Conservation (phyloP, 2,329 filamentous ascomycete species). For the Talaromyces sp. region DNA sequence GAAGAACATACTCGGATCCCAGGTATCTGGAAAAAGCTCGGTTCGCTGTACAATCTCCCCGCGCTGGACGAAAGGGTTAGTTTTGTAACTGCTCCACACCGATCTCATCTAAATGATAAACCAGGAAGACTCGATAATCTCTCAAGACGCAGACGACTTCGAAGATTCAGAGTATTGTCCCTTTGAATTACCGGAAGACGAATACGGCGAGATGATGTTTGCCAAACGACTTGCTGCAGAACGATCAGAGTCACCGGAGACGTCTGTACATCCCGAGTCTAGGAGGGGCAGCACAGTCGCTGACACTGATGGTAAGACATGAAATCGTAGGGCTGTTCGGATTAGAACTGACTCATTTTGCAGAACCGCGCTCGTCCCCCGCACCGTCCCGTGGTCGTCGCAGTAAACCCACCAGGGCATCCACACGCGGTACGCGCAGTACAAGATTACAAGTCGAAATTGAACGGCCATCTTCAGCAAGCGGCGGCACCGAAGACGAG, state of each 20-base stretch:
- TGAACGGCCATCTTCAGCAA: slow-evolving; percentile 29
- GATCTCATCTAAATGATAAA: slow-evolving; percentile 7
- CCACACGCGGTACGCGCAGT: slow-evolving; percentile 36
- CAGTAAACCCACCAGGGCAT: slow-evolving; percentile 31
- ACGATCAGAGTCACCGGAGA: slow-evolving; percentile 41
- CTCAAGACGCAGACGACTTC: slow-evolving; percentile 47
- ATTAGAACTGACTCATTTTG: background rate
- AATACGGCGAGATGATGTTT: slow-evolving; percentile 50
- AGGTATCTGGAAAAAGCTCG: slow-evolving; percentile 86
- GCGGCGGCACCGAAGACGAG: slow-evolving; percentile 36
- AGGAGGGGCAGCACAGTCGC: slow-evolving; percentile 45
- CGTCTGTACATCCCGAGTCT: slow-evolving; percentile 35
- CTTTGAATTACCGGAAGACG: slow-evolving; percentile 59
- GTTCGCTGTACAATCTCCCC: slow-evolving; percentile 77
- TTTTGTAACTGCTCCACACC: background rate
- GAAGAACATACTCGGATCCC: slow-evolving; percentile 78
- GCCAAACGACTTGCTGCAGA: slow-evolving; percentile 44
- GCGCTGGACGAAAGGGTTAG: slow-evolving; percentile 77
- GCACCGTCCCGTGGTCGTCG: slow-evolving; percentile 41
- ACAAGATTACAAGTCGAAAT: slow-evolving; percentile 41
- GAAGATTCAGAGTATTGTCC: slow-evolving; percentile 63
- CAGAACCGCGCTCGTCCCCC: slow-evolving; percentile 45
- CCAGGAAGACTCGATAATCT: slow-evolving; percentile 53
- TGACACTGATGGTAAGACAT: slow-evolving; percentile 46
- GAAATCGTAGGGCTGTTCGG: background rate